These are phyloP conservation scores for Wickerhamomyces strasburgensis DNA, from an alignment of 805 yeast species.

Conservation along the genomic window DNA sequence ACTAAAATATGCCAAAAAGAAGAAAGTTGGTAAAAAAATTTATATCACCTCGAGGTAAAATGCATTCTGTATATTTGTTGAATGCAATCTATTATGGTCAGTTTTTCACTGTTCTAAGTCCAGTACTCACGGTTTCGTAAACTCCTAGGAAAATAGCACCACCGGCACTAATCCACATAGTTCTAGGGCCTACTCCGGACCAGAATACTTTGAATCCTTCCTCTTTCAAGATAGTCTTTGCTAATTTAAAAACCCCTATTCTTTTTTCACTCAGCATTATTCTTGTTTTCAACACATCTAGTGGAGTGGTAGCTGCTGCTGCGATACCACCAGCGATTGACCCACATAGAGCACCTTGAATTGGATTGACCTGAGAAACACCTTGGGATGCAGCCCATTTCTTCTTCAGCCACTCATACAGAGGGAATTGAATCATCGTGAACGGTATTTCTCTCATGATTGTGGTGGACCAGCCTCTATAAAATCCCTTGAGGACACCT, in stretches of 20 bases:
- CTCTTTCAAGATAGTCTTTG: constrained; percentile 49
- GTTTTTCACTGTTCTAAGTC: no score
- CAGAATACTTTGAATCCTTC: constrained; percentile 74
- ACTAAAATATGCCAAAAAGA: constrained; percentile 57
- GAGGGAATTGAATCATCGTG: constrained; percentile 91
- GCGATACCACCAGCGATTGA: constrained; percentile 79
- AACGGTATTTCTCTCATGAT: constrained; percentile 95
- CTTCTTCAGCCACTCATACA: constrained; percentile 78
- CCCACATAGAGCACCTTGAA: constrained; percentile 82
- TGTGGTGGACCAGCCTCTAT: constrained; percentile 92
- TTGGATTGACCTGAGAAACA: constrained; percentile 43
- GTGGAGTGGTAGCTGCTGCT: constrained; percentile 76
- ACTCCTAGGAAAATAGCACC: constrained; percentile 97
- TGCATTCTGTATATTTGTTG: not conserved
- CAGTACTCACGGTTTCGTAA: constrained; percentile 53
- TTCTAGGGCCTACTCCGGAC: constrained; percentile 90
- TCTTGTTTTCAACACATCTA: constrained; percentile 77
- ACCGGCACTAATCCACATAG: constrained; percentile 97
- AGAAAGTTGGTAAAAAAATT: constrained; percentile 38
- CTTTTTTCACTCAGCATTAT: constrained; percentile 66
- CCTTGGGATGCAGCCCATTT: constrained; percentile 43
- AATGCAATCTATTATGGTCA: no score
- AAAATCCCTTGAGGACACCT: constrained; percentile 71
- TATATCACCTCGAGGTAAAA: constrained; percentile 28
- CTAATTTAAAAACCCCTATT: constrained; percentile 42